A percentile compares a stretch with the other conserved stretches of the same genome.
Conservation (phyloP, 306 rosid genomes). For the Fragaria iinumae region DNA sequence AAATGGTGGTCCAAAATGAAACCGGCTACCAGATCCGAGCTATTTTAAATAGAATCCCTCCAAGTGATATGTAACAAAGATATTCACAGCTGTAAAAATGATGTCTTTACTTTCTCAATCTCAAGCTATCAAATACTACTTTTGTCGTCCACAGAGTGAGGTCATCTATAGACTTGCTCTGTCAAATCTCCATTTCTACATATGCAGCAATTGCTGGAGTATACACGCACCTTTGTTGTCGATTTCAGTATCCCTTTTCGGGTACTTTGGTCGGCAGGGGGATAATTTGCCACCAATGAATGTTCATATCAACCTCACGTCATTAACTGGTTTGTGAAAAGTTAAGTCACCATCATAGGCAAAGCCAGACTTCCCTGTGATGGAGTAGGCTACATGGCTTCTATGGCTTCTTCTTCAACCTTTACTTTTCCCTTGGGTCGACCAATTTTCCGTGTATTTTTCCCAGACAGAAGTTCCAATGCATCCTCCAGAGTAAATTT, state of each 20-base stretch:
- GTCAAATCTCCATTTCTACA: not conserved
- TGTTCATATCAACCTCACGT: not conserved
- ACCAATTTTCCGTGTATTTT: slow-evolving; percentile 48
- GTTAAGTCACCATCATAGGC: slow-evolving; percentile 3
- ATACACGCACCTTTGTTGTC: not conserved
- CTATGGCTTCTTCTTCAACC: slow-evolving; percentile 38
- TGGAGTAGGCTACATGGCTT: slow-evolving; percentile 33
- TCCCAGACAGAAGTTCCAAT: slow-evolving; percentile 57
- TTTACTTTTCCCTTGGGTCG: slow-evolving; percentile 61
- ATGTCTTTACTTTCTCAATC: not conserved
- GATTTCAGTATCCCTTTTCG: not conserved
- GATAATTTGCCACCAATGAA: not conserved
- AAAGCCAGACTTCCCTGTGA: not conserved
- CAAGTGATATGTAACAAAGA: not conserved
- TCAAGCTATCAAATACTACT: not conserved
- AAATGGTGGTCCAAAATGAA: not conserved
- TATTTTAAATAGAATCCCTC: not conserved
- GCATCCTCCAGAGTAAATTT: slow-evolving; percentile 67
- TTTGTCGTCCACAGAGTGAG: not conserved
- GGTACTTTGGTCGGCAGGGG: not conserved
- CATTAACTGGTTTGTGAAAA: not conserved
- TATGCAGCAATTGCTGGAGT: not conserved
- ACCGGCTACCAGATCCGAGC: not conserved
- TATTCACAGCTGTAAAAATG: not conserved
- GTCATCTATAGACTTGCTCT: not conserved